Conservation (phyloP, 345 rosid species). For the Eucalyptus sideroxylon region DNA sequence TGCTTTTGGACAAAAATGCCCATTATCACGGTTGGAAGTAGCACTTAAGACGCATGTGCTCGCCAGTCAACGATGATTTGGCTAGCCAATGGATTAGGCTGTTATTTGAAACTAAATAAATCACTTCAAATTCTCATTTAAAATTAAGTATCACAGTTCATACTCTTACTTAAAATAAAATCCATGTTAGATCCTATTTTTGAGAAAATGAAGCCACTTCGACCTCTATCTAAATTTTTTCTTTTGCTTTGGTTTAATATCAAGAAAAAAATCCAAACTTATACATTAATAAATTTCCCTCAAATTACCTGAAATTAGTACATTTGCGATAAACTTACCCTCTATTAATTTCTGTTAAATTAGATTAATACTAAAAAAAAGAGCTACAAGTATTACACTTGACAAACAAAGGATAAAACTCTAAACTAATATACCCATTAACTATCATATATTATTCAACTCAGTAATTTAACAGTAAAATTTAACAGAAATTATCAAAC, state of each 20-base stretch:
- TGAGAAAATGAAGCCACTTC: not conserved
- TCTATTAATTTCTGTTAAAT: no score
- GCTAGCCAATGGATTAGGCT: not conserved
- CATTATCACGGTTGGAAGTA: not conserved
- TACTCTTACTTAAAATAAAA: not conserved
- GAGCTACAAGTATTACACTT: no score
- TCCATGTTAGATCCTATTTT: accelerated
- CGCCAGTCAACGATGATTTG: not conserved
- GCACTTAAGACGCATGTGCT: not conserved
- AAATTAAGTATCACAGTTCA: not conserved
- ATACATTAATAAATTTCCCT: no score
- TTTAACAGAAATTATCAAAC: no score
- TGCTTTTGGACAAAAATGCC: not conserved
- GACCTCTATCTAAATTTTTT: not conserved
- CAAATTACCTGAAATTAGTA: accelerated
- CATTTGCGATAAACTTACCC: accelerated
- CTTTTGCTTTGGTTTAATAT: no score
- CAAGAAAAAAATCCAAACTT: no score
- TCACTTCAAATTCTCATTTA: not conserved
- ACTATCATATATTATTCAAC: no score
- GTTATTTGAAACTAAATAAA: no score
- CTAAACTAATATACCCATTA: no score
- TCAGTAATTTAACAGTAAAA: accelerated
- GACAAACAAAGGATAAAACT: no score
- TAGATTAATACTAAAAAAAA: no score